Conservation (phyloP, 306 rosid species). For the Castanea sativa region DNA sequence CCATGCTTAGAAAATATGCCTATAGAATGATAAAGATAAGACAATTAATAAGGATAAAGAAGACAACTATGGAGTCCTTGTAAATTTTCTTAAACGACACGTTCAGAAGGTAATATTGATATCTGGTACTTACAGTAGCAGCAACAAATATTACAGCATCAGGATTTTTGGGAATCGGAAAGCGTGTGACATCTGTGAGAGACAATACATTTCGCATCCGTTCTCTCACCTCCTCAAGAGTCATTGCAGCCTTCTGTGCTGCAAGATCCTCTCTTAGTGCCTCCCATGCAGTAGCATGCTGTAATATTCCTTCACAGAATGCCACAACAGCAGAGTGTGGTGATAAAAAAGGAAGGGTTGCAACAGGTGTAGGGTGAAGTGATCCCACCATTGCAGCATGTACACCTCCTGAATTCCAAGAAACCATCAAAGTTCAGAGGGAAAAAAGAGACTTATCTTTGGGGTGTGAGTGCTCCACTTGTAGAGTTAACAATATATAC, state of each 20-base stretch:
- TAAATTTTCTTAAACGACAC: background rate
- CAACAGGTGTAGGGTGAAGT: slow-evolving; percentile 92
- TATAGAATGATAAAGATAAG: background rate
- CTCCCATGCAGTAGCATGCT: slow-evolving; percentile 98
- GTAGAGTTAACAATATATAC: background rate
- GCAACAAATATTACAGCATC: slow-evolving; percentile 85
- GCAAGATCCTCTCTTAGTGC: slow-evolving; percentile 84
- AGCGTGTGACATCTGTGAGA: slow-evolving; percentile 98
- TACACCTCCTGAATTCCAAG: slow-evolving; percentile 77
- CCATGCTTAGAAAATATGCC: background rate
- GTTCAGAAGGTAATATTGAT: slow-evolving; percentile 19
- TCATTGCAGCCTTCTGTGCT: slow-evolving; percentile 62
- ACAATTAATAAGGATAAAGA: background rate
- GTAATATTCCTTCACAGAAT: slow-evolving; percentile 95
- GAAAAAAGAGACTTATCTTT: slow-evolving; percentile 16
- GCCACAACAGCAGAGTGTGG: slow-evolving; percentile 98
- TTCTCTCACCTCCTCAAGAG: slow-evolving; percentile 93
- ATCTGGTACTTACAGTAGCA: slow-evolving; percentile 78
- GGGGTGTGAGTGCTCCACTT: slow-evolving; percentile 10
- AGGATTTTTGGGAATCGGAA: slow-evolving; percentile 84
- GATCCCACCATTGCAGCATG: slow-evolving; percentile 99
- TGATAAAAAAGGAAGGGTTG: slow-evolving; percentile 93
- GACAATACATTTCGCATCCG: slow-evolving; percentile 85
- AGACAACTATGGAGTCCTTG: background rate
- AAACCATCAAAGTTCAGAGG: slow-evolving; percentile 19